These are phyloP conservation scores for Arabis alpina DNA, from an alignment of 345 rosid species.

Conservation along the genomic window DNA sequence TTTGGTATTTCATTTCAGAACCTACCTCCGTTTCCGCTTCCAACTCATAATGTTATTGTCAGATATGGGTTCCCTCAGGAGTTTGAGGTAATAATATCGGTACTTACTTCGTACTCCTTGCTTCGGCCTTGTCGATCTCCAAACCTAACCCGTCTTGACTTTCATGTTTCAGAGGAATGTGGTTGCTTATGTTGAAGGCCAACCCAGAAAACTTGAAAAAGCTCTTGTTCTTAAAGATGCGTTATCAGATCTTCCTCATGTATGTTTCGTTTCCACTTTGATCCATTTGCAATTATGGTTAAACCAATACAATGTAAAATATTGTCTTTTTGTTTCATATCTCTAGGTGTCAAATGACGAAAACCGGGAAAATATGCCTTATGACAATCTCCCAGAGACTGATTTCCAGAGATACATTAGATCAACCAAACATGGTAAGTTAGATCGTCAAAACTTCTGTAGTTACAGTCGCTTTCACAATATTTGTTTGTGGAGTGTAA, in stretches of 20 bases:
- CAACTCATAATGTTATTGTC: slow-evolving; percentile 86
- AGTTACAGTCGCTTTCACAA: slow-evolving; percentile 17
- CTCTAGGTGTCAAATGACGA: slow-evolving; percentile 67
- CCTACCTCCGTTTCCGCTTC: slow-evolving; percentile 94
- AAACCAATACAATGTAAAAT: neutral
- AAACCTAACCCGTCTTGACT: slow-evolving; percentile 30
- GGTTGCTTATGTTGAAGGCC: slow-evolving; percentile 86
- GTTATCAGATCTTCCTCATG: slow-evolving; percentile 91
- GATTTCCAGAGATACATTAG: slow-evolving; percentile 83
- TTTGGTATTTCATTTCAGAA: slow-evolving; percentile 56
- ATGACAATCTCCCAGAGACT: slow-evolving; percentile 69
- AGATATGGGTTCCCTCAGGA: slow-evolving; percentile 86
- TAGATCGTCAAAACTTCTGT: slow-evolving; percentile 9
- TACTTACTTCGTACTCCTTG: slow-evolving; percentile 24
- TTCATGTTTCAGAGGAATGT: slow-evolving; percentile 76
- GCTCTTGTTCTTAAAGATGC: slow-evolving; percentile 84
- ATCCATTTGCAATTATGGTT: slow-evolving; percentile 30
- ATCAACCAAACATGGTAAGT: slow-evolving; percentile 59
- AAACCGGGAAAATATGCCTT: slow-evolving; percentile 58
- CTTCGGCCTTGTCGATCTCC: slow-evolving; percentile 13
- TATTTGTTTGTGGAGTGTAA: neutral
- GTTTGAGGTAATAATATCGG: slow-evolving; percentile 67
- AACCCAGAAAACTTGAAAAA: slow-evolving; percentile 69
- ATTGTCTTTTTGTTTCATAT: slow-evolving; percentile 6
- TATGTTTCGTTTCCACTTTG: slow-evolving; percentile 40